A percentile compares a stretch with the other conserved stretches of the same genome.
Conservation (phyloP, 345 rosid genomes). For the Fremontodendron californicum region DNA sequence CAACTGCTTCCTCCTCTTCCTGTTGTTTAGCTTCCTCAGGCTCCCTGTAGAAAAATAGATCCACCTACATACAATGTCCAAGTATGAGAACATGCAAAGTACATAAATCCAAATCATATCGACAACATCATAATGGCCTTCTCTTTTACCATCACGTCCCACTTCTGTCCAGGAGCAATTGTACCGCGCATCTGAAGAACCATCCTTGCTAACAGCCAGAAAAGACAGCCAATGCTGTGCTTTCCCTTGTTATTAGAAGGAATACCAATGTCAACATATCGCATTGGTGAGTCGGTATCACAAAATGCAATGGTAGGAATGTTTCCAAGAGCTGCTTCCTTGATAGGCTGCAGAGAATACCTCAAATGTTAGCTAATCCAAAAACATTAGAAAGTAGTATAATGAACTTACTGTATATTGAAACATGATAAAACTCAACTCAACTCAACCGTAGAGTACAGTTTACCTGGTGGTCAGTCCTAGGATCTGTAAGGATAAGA, state of each 20-base stretch:
- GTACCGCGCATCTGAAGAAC: conserved; percentile 97
- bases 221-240: conserved; percentile 90
- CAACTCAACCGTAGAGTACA: no score
- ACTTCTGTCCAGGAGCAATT: conserved; percentile 65
- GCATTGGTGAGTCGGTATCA: conserved; percentile 95
- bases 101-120: background rate
- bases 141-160: conserved; percentile 74
- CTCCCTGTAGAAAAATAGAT: conserved; percentile 75
- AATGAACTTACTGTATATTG: background rate
- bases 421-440: background rate
- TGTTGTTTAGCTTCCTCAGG: conserved; percentile 62
- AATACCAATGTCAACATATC: conserved; percentile 87
- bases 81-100: background rate
- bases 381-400: background rate
- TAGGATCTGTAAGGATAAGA: conserved; percentile 83
- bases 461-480: conserved; percentile 91
- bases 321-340: conserved; percentile 94
- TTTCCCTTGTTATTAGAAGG: conserved; percentile 97
- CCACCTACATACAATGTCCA: conserved; percentile 38
- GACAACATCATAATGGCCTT: background rate
- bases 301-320: conserved; percentile 95
- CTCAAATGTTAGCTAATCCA: background rate
- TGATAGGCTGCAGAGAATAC: conserved; percentile 64
- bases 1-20: conserved; percentile 55
- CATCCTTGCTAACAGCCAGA: conserved; percentile 98